Base-by-base conservation (phyloP, 371 early-diverging fungal genomes). In the Smittium culicis region DNA sequence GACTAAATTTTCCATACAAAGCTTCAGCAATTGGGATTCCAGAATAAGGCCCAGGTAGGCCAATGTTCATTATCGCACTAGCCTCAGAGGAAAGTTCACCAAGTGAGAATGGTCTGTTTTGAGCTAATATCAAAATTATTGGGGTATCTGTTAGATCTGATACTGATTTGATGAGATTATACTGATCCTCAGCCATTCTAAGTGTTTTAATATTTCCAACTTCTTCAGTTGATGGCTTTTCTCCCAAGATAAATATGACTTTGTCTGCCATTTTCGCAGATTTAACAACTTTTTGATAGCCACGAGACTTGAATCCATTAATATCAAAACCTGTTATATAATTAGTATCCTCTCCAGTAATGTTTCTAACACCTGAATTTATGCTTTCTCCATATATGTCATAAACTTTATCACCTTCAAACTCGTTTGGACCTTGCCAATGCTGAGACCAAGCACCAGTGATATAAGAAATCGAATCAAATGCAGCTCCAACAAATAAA, bases 11-110 rank as follows among this genome's bases (percentile, higher is more conserved):
- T 20, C 84, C 84, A 70, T 79, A 82, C 17, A 84, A 66, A 5
- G 82, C 68, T 67, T 83, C 81, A 16, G 78, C 84, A 71, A 83
- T 75, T 25, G 77, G 77, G 24, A 72, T 34, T 3, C 87, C 87
- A 45, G 83, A 83, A 75, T 83, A 84, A 0, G 83, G 80, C 8
- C 86, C 87, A 17, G 87, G 86, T 24, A 85, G 70, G 34, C 83
- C 84, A 0, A 82, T 77, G 66, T 82, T 77, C 2, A 86, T 66
- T 5, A 86, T 73, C 0, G 81, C 84, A 33, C 76, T 69, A 8
- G 81, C 82, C 0, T 71, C n/a, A 0, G 76, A 74, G 0, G 71
- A 70, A 25, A 81, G 70, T 1, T 72, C 71, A 30, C 74, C 75
- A 1, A 86, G 64, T 1, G 75, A 75, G 65, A 84, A 77, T 1